Percentiles rank a stretch among this genome's conserved stretches.
phyloP scores from a whole-genome alignment of 345 rosid genomes.

The Salix suchowensis region DNA sequence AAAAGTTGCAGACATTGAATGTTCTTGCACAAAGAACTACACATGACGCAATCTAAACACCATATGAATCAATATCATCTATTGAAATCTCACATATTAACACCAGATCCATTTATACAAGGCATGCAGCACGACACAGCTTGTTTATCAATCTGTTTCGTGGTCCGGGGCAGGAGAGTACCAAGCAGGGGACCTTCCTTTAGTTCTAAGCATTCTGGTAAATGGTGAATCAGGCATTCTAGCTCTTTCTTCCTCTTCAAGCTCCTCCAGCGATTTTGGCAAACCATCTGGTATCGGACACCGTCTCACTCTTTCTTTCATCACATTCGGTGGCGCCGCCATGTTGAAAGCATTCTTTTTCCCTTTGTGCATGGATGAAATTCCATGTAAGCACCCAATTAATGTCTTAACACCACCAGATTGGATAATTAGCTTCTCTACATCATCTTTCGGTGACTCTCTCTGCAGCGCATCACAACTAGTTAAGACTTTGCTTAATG shows the following conservation, averaged over 20 bases:
- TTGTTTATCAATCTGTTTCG: constrained; percentile 48
- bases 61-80: background rate
- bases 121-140: background rate
- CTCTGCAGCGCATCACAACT: constrained; percentile 34
- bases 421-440: constrained; percentile 60
- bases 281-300: constrained; percentile 73
- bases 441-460: constrained; percentile 47
- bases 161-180: constrained; percentile 72
- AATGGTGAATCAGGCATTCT: constrained; percentile 74
- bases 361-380: constrained; percentile 42
- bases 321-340: constrained; percentile 17
- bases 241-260: constrained; percentile 73
- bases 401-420: constrained; percentile 61
- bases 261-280: constrained; percentile 63
- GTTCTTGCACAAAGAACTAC: background rate
- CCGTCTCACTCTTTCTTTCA: constrained; percentile 20
- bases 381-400: constrained; percentile 63
- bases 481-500: background rate
- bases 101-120: background rate
- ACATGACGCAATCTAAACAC: background rate
- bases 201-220: constrained; percentile 64
- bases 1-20: background rate
- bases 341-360: constrained; percentile 17
- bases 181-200: constrained; percentile 69
- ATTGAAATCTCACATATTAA: background rate